Percentiles rank a stretch among this genome's conserved stretches.
phyloP scores from a whole-genome alignment of 2,329 filamentous ascomycete genomes.

The Ampelomyces quisqualis region DNA sequence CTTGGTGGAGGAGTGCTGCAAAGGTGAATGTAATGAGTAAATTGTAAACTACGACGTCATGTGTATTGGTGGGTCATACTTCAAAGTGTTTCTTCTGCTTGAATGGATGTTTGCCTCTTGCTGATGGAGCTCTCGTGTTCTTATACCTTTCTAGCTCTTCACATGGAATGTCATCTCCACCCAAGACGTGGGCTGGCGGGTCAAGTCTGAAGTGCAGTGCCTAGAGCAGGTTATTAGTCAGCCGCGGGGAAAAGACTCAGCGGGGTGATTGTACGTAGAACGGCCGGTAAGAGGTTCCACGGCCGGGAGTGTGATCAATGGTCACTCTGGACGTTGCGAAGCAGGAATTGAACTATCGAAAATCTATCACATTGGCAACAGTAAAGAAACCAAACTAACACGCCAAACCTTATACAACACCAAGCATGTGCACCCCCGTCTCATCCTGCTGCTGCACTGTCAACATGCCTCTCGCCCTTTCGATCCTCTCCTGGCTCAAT shows the following conservation, averaged over 20 bases:
- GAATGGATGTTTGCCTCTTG: too few species aligned
- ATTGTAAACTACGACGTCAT: background rate
- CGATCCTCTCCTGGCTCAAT: constrained; percentile 40
- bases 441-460: constrained; percentile 41
- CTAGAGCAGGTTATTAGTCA: background rate
- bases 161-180: background rate
- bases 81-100: background rate
- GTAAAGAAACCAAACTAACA: too few species aligned
- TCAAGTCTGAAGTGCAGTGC: background rate
- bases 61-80: background rate
- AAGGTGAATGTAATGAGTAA: background rate
- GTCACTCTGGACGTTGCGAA: too few species aligned
- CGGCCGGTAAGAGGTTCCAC: background rate
- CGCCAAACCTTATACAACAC: constrained; percentile 25
- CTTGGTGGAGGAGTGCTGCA: too few species aligned
- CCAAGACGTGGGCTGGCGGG: background rate
- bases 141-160: too few species aligned
- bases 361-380: background rate
- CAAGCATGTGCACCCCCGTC: constrained; percentile 30
- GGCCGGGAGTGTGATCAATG: too few species aligned
- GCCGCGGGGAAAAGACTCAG: background rate
- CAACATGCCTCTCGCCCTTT: constrained; percentile 29
- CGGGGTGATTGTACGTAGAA: background rate
- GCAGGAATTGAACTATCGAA: background rate
- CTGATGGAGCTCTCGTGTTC: too few species aligned